Base-by-base conservation (phyloP, 2,329 filamentous ascomycete species). In the Dactylella cylindrospora region DNA sequence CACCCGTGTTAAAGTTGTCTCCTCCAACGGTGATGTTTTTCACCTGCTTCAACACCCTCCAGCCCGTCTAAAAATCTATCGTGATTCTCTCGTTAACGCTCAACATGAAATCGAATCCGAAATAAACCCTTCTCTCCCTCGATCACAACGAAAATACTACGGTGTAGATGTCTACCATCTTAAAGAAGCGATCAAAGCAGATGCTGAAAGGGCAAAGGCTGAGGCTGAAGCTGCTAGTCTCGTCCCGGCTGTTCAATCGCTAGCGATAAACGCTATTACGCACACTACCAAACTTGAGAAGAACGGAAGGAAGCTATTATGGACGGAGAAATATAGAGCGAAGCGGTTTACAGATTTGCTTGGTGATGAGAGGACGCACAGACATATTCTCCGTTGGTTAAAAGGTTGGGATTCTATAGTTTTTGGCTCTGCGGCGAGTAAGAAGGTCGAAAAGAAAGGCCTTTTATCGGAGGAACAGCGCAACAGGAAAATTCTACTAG, bases 271-370 rank as follows among this genome's bases (percentile, higher is more conserved):
- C 1, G 62, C 65, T 12, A 26, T 35, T 20, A 38, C 44, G 26
- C 6, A 44, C 17, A 5, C 39, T 41, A 25, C 43, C 28, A 52
- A 26, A 39, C 57, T 12, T 33, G 50, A 20, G 64, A 68, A 65
- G 40, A 61, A 66, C 25, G 60, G 70, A 41, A 32, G 67, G 50
- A 79, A 82, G 0, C 72, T 88, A 25, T 76, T 98, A 70, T 98
- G 93, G 93, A 95, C 91, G 0, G 93, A 98, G 71, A 98, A 98
- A 72, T 98, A 98, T 71, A 84, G 93, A 28, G 93, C 93, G 22
- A 83, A 83, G 62, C 91, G 84, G 68, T 98, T 97, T 69, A 87
- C 90, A 68, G 93, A 98, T 68, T 78, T 98, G 0, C 88, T 95
- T 40, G 94, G 94, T 22, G 93, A 98, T 68, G 93, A 98, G 71